Conservation (phyloP, 1,284 basidiomycete genomes). For the Phlebopus sp. region DNA sequence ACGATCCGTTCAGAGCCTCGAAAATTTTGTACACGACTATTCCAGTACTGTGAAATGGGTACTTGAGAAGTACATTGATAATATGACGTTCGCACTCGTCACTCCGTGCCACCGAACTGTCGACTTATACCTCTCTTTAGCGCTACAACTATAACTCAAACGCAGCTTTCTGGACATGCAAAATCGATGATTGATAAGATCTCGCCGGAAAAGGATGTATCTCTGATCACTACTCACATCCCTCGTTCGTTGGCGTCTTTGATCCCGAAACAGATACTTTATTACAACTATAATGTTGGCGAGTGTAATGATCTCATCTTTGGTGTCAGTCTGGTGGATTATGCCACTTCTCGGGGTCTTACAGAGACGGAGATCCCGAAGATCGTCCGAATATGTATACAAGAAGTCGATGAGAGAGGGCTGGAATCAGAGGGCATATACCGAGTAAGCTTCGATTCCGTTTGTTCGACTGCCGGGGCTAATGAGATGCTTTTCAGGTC, state of each 20-base stretch:
- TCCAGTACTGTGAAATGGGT: slow-evolving; percentile 62
- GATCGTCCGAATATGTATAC: slow-evolving; percentile 82
- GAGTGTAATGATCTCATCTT: slow-evolving; percentile 90
- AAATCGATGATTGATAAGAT: slow-evolving; percentile 60
- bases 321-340: slow-evolving; percentile 89
- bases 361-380: slow-evolving; percentile 77
- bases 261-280: slow-evolving; percentile 65
- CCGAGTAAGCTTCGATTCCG: slow-evolving; percentile 46
- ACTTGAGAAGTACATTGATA: slow-evolving; percentile 74
- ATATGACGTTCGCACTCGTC: slow-evolving; percentile 57
- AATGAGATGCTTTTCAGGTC: slow-evolving; percentile 45
- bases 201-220: slow-evolving; percentile 67
- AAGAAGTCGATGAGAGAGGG: slow-evolving; percentile 80
- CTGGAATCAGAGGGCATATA: slow-evolving; percentile 85
- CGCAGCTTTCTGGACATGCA: slow-evolving; percentile 60
- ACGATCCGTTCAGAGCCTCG: slow-evolving; percentile 59
- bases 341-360: slow-evolving; percentile 81
- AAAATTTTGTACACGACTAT: slow-evolving; percentile 77
- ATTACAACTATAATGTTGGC: slow-evolving; percentile 83
- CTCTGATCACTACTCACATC: slow-evolving; percentile 52
- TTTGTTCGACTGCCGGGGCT: slow-evolving; percentile 1
- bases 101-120: background rate
- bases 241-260: slow-evolving; percentile 58
- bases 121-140: slow-evolving; percentile 35
- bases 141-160: slow-evolving; percentile 67